Evolutionary conservation across 257 asterid species (phyloP).

Genomic region (Haberlea rhodopensis): DNA sequence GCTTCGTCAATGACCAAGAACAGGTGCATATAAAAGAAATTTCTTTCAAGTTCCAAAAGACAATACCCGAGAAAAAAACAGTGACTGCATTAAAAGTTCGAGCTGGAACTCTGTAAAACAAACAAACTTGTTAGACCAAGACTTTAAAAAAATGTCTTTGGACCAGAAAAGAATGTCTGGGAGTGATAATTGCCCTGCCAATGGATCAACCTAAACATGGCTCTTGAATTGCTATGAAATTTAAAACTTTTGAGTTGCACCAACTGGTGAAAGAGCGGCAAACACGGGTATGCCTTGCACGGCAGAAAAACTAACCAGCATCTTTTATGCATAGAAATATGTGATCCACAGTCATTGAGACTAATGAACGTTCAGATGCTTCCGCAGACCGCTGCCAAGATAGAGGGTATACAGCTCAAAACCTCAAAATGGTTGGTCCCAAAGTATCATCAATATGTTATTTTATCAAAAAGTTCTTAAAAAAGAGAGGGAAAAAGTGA

Average conservation of each 20-base stretch:
- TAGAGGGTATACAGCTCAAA: conserved; percentile 31
- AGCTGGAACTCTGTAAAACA: conserved; percentile 89
- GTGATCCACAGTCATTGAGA: conserved; percentile 85
- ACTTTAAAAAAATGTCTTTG: conserved; percentile 12
- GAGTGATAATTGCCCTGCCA: not conserved
- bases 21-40: too few species aligned
- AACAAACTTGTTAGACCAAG: conserved; percentile 29
- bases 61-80: conserved; percentile 86
- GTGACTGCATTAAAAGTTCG: conserved; percentile 94
- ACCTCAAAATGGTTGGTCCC: conserved; percentile 23
- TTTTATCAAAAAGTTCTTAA: conserved; percentile 22
- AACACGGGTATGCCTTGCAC: not conserved
- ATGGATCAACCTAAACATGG: not conserved
- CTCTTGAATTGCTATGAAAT: not conserved
- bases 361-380: conserved; percentile 94
- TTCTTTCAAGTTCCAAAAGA: conserved; percentile 24
- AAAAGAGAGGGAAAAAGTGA: conserved; percentile 28
- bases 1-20: conserved; percentile 21
- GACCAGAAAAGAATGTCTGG: not conserved
- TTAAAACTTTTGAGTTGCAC: not conserved
- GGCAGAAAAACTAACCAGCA: conserved; percentile 60
- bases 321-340: conserved; percentile 92
- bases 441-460: conserved; percentile 10
- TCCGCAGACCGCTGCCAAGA: conserved; percentile 73
- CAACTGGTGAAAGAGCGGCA: not conserved